These are phyloP conservation scores for Chimonanthus salicifolius DNA, from an alignment of 164 flowering plant genomes.

Conservation along the genomic window DNA sequence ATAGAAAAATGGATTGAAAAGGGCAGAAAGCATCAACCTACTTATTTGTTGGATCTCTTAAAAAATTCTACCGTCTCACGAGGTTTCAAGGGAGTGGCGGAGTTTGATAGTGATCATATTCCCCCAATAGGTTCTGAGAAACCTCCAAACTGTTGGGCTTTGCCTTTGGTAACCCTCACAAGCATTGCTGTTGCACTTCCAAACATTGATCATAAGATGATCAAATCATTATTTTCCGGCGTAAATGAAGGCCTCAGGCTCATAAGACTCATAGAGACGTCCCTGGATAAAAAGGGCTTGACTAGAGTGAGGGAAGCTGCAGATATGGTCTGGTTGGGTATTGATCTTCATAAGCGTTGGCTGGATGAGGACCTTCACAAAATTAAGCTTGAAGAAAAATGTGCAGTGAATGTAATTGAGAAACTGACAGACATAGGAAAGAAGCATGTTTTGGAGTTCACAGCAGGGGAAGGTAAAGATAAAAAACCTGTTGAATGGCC, in stretches of 20 bases:
- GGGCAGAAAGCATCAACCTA: constrained; percentile 40
- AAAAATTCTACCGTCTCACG: constrained; percentile 10
- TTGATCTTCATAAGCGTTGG: constrained; percentile 49
- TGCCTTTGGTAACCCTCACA: constrained; percentile 57
- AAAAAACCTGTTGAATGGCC: constrained; percentile 31
- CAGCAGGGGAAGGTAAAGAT: constrained; percentile 8
- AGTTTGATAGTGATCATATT: constrained; percentile 43
- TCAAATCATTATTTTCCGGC: constrained; percentile 24
- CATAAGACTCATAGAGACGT: constrained; percentile 33
- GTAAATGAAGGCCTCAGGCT: constrained; percentile 37
- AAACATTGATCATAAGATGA: constrained; percentile 13
- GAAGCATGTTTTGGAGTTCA: constrained; percentile 22
- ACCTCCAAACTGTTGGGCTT: constrained; percentile 63
- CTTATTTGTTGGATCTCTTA: constrained; percentile 37
- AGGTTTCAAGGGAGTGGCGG: constrained; percentile 38
- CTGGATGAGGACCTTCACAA: constrained; percentile 44
- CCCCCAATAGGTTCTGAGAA: constrained; percentile 32
- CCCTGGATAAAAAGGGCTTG: constrained; percentile 23
- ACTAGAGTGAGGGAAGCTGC: constrained; percentile 41
- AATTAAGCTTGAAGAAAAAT: constrained; percentile 24
- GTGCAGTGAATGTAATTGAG: constrained; percentile 32
- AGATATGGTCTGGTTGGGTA: constrained; percentile 40
- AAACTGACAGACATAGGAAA: constrained; percentile 33
- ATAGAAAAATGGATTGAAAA: constrained; percentile 29
- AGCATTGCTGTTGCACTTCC: constrained; percentile 57